Evolutionary conservation across 331 rosid species (phyloP).

Genomic region (Acacia pycnantha): DNA sequence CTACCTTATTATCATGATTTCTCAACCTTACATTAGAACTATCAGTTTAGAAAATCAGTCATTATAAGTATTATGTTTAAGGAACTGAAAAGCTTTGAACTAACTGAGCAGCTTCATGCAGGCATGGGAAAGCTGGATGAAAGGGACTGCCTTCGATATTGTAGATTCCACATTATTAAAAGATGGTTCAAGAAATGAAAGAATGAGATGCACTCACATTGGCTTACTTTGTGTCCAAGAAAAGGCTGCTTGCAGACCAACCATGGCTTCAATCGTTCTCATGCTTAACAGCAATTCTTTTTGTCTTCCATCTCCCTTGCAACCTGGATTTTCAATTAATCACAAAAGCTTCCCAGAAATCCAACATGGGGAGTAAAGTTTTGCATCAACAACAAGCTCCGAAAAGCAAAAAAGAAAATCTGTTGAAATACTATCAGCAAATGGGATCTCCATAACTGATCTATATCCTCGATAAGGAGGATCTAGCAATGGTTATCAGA

Average conservation of each 20-base stretch:
- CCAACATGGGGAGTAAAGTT: neutral
- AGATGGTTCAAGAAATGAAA: too few relatives aligned
- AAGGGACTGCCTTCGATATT: too few relatives aligned
- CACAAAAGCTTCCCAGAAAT: neutral
- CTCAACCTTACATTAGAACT: too few relatives aligned
- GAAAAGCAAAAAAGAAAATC: neutral
- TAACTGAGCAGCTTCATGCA: neutral
- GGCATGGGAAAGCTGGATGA: constrained; percentile 40
- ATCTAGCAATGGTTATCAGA: too few relatives aligned
- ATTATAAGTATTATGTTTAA: too few relatives aligned
- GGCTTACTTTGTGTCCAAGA: constrained; percentile 62
- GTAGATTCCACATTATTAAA: too few relatives aligned
- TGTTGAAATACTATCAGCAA: neutral
- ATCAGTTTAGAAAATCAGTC: too few relatives aligned
- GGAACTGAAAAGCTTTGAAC: too few relatives aligned
- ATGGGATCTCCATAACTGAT: constrained; percentile 22
- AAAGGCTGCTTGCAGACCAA: constrained; percentile 43
- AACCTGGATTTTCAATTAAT: constrained; percentile 26
- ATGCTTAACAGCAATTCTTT: constrained; percentile 37
- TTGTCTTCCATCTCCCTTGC: constrained; percentile 27
- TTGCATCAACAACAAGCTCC: neutral
- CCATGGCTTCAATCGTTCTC: constrained; percentile 34
- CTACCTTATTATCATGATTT: too few relatives aligned
- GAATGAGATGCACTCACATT: too few relatives aligned
- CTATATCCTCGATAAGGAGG: constrained; percentile 37